Conservation (phyloP, 2,329 filamentous ascomycete genomes). For the Trichoderma arundinaceum region DNA sequence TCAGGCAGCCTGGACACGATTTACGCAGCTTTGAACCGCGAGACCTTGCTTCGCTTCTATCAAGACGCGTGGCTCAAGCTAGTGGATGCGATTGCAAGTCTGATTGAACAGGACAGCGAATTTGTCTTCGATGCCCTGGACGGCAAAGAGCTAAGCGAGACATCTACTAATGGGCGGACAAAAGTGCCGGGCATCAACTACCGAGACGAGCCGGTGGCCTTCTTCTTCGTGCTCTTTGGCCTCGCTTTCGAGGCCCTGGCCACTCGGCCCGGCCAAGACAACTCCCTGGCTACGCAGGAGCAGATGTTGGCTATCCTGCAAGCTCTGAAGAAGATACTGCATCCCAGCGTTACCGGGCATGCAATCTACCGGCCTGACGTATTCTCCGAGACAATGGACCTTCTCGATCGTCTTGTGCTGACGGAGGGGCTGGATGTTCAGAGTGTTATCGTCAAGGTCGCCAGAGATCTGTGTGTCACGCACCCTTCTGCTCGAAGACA, state of each 20-base stretch:
- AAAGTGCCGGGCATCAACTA: slow-evolving; percentile 90
- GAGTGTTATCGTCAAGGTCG: slow-evolving; percentile 91
- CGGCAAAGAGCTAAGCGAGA: slow-evolving; percentile 69
- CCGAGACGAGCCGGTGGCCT: slow-evolving; percentile 94
- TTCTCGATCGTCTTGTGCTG: slow-evolving; percentile 87
- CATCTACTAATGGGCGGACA: slow-evolving; percentile 55
- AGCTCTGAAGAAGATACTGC: slow-evolving; percentile 91
- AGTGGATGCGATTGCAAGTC: slow-evolving; percentile 93
- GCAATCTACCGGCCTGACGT: slow-evolving; percentile 96
- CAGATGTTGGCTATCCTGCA: slow-evolving; percentile 88
- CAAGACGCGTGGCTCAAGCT: slow-evolving; percentile 97
- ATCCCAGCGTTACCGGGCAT: slow-evolving; percentile 92
- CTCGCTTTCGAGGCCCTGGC: slow-evolving; percentile 95
- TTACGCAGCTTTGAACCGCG: slow-evolving; percentile 91
- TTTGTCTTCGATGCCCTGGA: slow-evolving; percentile 97
- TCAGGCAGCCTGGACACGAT: slow-evolving; percentile 90
- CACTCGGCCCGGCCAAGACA: slow-evolving; percentile 65
- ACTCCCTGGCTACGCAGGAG: slow-evolving; percentile 68
- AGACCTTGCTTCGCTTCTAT: slow-evolving; percentile 93
- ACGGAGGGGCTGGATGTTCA: slow-evolving; percentile 91
- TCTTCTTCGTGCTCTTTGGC: slow-evolving; percentile 98
- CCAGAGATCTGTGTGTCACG: slow-evolving; percentile 83
- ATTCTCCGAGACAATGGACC: slow-evolving; percentile 96
- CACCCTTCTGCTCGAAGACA: slow-evolving; percentile 80
- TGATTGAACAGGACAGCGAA: slow-evolving; percentile 96